These are phyloP conservation scores for Coemansia javaensis DNA, from an alignment of 192 early-diverging fungal species.

Conservation along the genomic window DNA sequence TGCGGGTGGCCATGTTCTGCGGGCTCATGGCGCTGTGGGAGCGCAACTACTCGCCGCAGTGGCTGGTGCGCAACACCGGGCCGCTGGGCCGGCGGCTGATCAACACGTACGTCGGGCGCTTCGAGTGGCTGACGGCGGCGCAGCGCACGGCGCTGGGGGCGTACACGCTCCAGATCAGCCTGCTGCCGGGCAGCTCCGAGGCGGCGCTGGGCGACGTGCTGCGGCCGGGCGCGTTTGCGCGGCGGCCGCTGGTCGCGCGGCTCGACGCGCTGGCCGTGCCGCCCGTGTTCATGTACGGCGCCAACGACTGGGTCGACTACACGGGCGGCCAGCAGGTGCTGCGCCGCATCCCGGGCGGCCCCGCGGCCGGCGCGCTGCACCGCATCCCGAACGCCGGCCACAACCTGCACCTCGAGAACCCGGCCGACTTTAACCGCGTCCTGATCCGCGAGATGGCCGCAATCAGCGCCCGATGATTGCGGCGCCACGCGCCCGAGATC, in stretches of 20 bases:
- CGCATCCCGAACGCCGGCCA: slow-evolving; percentile 65
- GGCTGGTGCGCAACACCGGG: slow-evolving; percentile 67
- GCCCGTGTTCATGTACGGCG: slow-evolving; percentile 73
- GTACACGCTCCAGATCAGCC: slow-evolving; percentile 79
- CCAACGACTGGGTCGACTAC: slow-evolving; percentile 88
- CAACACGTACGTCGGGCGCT: slow-evolving; percentile 55
- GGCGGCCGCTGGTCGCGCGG: slow-evolving; percentile 66
- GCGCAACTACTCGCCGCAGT: slow-evolving; percentile 75
- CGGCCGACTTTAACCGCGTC: slow-evolving; percentile 61
- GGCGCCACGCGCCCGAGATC: too few relatives aligned
- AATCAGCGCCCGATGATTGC: neutral
- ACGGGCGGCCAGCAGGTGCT: slow-evolving; percentile 60
- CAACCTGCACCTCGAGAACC: slow-evolving; percentile 86
- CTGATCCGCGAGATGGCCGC: slow-evolving; percentile 54
- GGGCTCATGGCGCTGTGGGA: slow-evolving; percentile 62
- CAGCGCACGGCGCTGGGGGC: slow-evolving; percentile 67
- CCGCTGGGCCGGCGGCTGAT: slow-evolving; percentile 68
- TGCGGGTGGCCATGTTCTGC: slow-evolving; percentile 12
- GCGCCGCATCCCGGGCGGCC: slow-evolving; percentile 51
- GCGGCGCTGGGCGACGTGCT: slow-evolving; percentile 72
- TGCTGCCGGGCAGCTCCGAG: slow-evolving; percentile 75
- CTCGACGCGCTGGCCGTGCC: slow-evolving; percentile 64
- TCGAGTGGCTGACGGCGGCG: slow-evolving; percentile 59
- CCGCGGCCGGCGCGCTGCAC: slow-evolving; percentile 33
- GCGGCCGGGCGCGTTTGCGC: slow-evolving; percentile 77